Percentiles rank a stretch among this genome's conserved stretches.
These are phyloP conservation scores for Truncatella angustata DNA, from an alignment of 2,329 filamentous ascomycete genomes.

Conservation along the genomic window DNA sequence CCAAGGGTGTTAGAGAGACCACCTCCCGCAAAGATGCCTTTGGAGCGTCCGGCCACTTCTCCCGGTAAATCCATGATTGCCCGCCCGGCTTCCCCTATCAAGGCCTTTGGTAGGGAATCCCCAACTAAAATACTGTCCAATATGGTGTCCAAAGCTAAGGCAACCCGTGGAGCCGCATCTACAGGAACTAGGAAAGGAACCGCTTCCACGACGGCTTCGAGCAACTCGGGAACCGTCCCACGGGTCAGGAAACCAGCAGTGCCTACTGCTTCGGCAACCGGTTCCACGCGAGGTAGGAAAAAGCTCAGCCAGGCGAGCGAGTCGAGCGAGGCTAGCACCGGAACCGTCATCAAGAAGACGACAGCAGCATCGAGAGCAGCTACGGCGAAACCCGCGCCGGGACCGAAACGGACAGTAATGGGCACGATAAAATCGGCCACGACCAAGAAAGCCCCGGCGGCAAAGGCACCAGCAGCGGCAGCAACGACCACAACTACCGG, in stretches of 20 bases:
- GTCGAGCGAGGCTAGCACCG: slow-evolving; percentile 61
- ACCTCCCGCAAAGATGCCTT: slow-evolving; percentile 44
- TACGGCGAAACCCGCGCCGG: slow-evolving; percentile 33
- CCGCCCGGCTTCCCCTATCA: slow-evolving; percentile 62
- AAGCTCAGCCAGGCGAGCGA: slow-evolving; percentile 61
- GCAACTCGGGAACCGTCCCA: slow-evolving; percentile 21
- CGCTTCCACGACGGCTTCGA: slow-evolving; percentile 31
- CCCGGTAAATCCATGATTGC: slow-evolving; percentile 57
- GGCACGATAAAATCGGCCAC: slow-evolving; percentile 49
- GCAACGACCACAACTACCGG: slow-evolving; percentile 40
- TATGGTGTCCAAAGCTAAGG: slow-evolving; percentile 62
- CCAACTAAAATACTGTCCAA: slow-evolving; percentile 46
- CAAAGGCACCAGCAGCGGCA: slow-evolving; percentile 37
- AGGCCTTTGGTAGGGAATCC: slow-evolving; percentile 42
- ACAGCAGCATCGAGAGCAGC: slow-evolving; percentile 33
- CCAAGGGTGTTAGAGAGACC: neutral
- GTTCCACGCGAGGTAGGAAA: slow-evolving; percentile 46
- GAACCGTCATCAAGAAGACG: slow-evolving; percentile 62
- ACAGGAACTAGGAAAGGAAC: slow-evolving; percentile 47
- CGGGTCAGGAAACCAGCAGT: slow-evolving; percentile 36
- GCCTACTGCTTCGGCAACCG: slow-evolving; percentile 35
- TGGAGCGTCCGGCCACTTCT: slow-evolving; percentile 41
- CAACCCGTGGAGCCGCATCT: slow-evolving; percentile 43
- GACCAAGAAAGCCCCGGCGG: slow-evolving; percentile 47
- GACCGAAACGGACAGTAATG: slow-evolving; percentile 52